Conservation (phyloP, 179 eudicot genomes). For the Drosera spatulata region DNA sequence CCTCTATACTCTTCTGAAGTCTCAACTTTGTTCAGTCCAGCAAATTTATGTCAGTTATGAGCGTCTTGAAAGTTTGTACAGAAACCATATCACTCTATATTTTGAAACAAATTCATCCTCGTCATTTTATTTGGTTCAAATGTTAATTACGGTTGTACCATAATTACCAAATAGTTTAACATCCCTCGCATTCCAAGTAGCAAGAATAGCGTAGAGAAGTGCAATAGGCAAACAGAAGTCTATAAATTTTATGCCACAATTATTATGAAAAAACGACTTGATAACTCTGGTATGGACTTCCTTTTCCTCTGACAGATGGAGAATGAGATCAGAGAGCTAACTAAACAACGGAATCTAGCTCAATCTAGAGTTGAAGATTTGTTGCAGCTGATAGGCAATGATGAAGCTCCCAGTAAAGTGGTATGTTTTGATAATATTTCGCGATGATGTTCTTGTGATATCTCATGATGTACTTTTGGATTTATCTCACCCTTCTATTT, state of each 20-base stretch:
- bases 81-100: neutral
- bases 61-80: neutral
- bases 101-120: neutral
- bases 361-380: conserved; percentile 64
- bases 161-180: no score
- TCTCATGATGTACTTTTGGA: neutral
- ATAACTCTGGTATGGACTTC: neutral
- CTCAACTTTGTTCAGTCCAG: no score
- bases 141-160: no score
- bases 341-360: conserved; percentile 65
- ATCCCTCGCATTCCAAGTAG: no score
- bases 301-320: conserved; percentile 45
- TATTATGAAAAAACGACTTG: no score
- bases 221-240: no score
- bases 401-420: conserved; percentile 32
- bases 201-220: no score
- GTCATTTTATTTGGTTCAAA: neutral
- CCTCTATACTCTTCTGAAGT: neutral
- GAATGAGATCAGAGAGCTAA: conserved; percentile 60
- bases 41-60: neutral
- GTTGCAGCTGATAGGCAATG: conserved; percentile 53
- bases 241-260: no score
- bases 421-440: conserved; percentile 19
- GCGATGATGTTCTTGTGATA: neutral
- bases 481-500: conserved; percentile 1